Percentiles rank a stretch among this genome's conserved stretches.
Evolutionary conservation across 1,284 basidiomycete genomes (phyloP).

Genomic region (Psilocybe mexicana): DNA sequence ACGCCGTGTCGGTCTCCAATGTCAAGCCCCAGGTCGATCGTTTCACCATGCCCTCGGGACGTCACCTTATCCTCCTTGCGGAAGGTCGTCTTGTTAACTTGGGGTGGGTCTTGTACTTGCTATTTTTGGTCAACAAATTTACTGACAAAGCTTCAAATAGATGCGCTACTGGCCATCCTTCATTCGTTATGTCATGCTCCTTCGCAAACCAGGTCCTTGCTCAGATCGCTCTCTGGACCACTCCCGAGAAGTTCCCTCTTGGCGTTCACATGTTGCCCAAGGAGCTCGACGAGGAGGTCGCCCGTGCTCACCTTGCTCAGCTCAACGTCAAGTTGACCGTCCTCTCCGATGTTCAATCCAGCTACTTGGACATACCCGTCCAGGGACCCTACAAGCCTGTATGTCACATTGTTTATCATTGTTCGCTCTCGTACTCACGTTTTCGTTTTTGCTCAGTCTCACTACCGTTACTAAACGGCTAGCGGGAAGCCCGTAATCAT

Average conservation of each 20-base stretch:
- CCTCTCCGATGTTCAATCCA: slow-evolving; percentile 78
- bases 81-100: slow-evolving; percentile 99
- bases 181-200: slow-evolving; percentile 99
- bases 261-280: slow-evolving; percentile 98
- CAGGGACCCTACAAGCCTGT: slow-evolving; percentile 92
- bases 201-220: slow-evolving; percentile 99
- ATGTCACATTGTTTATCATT: slow-evolving; percentile 14
- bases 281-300: slow-evolving; percentile 98
- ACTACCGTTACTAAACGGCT: slow-evolving; percentile 49
- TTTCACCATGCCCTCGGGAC: slow-evolving; percentile 88
- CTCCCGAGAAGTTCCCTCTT: slow-evolving; percentile 86
- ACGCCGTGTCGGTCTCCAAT: slow-evolving; percentile 85
- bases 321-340: slow-evolving; percentile 94
- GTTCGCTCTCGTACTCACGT: neutral
- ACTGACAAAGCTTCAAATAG: slow-evolving; percentile 32
- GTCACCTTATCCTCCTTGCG: slow-evolving; percentile 96
- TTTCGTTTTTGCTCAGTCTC: slow-evolving; percentile 23
- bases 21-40: slow-evolving; percentile 99
- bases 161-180: slow-evolving; percentile 90
- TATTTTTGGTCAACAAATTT: slow-evolving; percentile 7
- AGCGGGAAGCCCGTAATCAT: slow-evolving; percentile 31
- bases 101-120: slow-evolving; percentile 58
- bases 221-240: slow-evolving; percentile 98
- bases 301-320: slow-evolving; percentile 89
- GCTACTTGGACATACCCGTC: slow-evolving; percentile 91